Conservation (phyloP, 805 yeast genomes). For the Lachancea dasiensis region DNA sequence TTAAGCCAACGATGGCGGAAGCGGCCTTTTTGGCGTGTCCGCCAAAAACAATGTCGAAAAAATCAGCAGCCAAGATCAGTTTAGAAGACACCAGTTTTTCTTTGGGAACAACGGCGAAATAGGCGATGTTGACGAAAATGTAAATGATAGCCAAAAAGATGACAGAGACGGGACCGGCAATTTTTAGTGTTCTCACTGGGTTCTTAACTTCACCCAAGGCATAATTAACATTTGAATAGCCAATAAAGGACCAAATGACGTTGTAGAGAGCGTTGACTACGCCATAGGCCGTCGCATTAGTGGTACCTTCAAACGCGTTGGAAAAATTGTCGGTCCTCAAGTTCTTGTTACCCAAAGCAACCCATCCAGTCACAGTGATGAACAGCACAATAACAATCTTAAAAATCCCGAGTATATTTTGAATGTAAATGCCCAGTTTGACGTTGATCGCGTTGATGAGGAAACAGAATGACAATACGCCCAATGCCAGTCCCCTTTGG, state of each 20-base stretch:
- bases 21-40: slow-evolving; percentile 63
- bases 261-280: slow-evolving; percentile 71
- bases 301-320: slow-evolving; percentile 51
- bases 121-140: slow-evolving; percentile 72
- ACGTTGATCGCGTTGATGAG: slow-evolving; percentile 55
- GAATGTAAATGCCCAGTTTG: slow-evolving; percentile 60
- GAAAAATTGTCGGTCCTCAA: slow-evolving; percentile 54
- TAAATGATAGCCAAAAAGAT: slow-evolving; percentile 56
- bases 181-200: slow-evolving; percentile 60
- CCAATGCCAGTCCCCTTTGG: slow-evolving; percentile 71
- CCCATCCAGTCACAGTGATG: slow-evolving; percentile 77
- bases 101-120: slow-evolving; percentile 74
- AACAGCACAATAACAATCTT: slow-evolving; percentile 66
- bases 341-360: slow-evolving; percentile 56
- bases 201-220: slow-evolving; percentile 75
- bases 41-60: slow-evolving; percentile 69
- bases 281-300: slow-evolving; percentile 56
- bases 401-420: slow-evolving; percentile 61
- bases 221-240: slow-evolving; percentile 77
- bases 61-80: slow-evolving; percentile 67
- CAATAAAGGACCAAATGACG: slow-evolving; percentile 80
- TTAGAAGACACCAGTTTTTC: slow-evolving; percentile 56
- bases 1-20: slow-evolving; percentile 72
- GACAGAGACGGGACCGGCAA: slow-evolving; percentile 73
- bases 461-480: slow-evolving; percentile 65